phyloP scores from a whole-genome alignment of 148 eudicot species.

The Rhododendron ferrugineum region DNA sequence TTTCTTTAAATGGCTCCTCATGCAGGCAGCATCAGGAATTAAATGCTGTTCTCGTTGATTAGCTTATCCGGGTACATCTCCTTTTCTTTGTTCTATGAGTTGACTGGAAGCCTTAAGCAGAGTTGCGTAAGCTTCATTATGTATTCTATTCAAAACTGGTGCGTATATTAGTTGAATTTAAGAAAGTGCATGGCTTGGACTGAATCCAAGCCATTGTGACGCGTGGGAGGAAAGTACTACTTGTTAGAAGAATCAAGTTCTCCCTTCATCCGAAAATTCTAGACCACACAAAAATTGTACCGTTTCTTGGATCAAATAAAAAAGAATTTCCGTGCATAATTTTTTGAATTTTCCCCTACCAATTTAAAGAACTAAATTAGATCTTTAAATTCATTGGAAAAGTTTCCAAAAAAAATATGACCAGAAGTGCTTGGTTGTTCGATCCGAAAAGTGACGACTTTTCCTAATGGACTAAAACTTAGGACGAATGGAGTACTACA shows the following conservation, averaged over 20 bases:
- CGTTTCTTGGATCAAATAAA: too few relatives aligned
- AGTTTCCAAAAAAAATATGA: background rate
- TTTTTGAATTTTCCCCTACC: background rate
- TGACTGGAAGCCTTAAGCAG: too few relatives aligned
- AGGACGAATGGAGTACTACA: background rate
- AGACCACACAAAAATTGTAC: background rate
- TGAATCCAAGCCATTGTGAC: too few relatives aligned
- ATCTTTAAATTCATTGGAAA: background rate
- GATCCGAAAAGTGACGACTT: background rate
- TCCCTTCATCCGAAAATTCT: background rate
- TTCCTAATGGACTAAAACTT: background rate
- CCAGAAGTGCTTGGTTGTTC: background rate
- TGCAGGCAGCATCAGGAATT: background rate
- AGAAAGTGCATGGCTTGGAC: too few relatives aligned
- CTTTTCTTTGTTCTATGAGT: too few relatives aligned
- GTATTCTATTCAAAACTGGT: too few relatives aligned
- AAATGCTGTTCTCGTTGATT: background rate
- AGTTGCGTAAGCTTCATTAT: too few relatives aligned
- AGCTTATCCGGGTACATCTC: too few relatives aligned
- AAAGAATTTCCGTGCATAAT: background rate
- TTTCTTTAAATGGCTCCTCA: background rate
- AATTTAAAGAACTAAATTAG: too few relatives aligned
- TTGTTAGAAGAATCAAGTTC: background rate
- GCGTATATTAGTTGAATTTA: too few relatives aligned
- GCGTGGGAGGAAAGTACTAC: background rate